phyloP scores from a whole-genome alignment of 1,284 basidiomycete species.

The Ceratobasidium sp. region DNA sequence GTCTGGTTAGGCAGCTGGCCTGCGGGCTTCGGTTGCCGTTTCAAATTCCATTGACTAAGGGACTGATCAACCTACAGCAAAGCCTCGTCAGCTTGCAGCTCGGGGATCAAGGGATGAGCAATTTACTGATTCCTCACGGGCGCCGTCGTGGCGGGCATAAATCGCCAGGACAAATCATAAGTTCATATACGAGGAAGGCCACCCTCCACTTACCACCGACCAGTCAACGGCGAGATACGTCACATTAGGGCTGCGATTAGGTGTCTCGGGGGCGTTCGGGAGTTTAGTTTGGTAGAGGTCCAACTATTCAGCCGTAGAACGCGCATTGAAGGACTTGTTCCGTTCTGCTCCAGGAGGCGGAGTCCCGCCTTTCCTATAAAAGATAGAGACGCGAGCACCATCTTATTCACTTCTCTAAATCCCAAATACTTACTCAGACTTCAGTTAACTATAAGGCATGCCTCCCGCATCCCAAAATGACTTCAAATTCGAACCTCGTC shows the following conservation, averaged over 20 bases:
- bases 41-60: not conserved
- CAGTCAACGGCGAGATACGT: too few relatives aligned
- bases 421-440: too few relatives aligned
- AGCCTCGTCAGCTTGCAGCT: not conserved
- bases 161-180: not conserved
- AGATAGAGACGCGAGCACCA: not conserved
- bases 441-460: not conserved
- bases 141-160: not conserved
- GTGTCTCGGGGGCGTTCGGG: too few relatives aligned
- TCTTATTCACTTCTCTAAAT: not conserved
- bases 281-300: too few relatives aligned
- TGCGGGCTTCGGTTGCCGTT: conserved; percentile 5
- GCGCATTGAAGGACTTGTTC: not conserved
- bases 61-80: too few relatives aligned
- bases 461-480: not conserved
- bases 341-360: not conserved
- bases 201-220: too few relatives aligned
- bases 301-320: too few relatives aligned
- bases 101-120: not conserved
- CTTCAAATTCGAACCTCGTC: not conserved
- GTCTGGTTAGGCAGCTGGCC: too few relatives aligned
- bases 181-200: not conserved
- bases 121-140: not conserved
- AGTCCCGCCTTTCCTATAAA: not conserved
- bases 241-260: too few relatives aligned